Evolutionary conservation across 257 asterid genomes (phyloP).

Genomic region (Capsicum chinense): DNA sequence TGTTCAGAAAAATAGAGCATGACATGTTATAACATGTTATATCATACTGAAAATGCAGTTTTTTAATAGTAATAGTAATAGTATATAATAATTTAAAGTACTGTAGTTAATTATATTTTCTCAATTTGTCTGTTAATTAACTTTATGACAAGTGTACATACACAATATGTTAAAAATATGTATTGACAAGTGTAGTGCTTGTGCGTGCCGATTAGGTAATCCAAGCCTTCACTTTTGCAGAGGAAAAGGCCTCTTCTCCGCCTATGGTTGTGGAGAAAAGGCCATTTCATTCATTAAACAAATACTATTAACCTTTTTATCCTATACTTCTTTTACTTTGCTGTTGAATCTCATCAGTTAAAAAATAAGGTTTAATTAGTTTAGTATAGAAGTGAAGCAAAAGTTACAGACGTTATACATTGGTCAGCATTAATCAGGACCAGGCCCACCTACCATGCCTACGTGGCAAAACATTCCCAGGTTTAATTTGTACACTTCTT

Average conservation of each 20-base stretch:
- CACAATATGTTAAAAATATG: neutral
- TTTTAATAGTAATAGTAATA: neutral
- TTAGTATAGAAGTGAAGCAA: slow-evolving; percentile 45
- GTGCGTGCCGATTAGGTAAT: slow-evolving; percentile 57
- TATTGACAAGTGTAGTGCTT: slow-evolving; percentile 40
- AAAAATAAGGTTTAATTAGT: neutral
- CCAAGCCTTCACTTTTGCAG: slow-evolving; percentile 51
- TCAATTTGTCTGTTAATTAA: neutral
- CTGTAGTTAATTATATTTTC: neutral
- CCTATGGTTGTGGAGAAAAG: slow-evolving; percentile 34
- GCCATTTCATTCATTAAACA: neutral
- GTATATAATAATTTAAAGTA: neutral
- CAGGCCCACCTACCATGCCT: slow-evolving; percentile 33
- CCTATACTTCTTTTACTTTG: neutral
- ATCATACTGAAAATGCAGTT: neutral
- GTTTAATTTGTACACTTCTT: slow-evolving; percentile 25
- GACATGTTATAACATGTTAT: neutral
- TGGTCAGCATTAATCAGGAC: slow-evolving; percentile 32
- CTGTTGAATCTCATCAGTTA: neutral
- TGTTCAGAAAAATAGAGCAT: no score
- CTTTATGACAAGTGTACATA: slow-evolving; percentile 35
- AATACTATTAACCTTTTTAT: neutral
- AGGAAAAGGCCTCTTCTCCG: slow-evolving; percentile 29
- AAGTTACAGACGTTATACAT: slow-evolving; percentile 35
- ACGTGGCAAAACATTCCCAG: slow-evolving; percentile 27